phyloP scores from a whole-genome alignment of 805 yeast genomes.

The Gaillardinia entomophila region DNA sequence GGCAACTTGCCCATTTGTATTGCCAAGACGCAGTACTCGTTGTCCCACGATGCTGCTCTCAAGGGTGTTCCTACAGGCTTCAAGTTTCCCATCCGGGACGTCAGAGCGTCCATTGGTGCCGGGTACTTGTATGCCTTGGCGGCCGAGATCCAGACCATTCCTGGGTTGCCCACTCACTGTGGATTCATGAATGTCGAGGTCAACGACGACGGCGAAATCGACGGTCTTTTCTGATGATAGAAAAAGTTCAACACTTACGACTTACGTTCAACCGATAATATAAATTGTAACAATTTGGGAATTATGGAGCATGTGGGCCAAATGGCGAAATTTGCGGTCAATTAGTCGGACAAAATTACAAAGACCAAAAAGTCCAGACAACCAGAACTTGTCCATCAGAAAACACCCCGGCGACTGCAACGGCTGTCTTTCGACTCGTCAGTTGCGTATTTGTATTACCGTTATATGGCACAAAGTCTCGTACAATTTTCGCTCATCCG shows the following conservation, averaged over 20 bases:
- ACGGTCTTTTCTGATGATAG: constrained; percentile 56
- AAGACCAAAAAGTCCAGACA: neutral
- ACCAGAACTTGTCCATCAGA: too few relatives aligned
- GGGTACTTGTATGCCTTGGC: constrained; percentile 82
- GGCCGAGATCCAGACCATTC: constrained; percentile 81
- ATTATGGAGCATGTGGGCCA: neutral
- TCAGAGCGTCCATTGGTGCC: constrained; percentile 74
- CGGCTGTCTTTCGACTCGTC: too few relatives aligned
- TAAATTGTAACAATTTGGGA: neutral
- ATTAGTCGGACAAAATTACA: neutral
- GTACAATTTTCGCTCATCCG: too few relatives aligned
- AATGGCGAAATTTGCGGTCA: neutral
- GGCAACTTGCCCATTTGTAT: constrained; percentile 76
- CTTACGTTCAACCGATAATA: neutral
- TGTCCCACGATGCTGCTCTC: constrained; percentile 75
- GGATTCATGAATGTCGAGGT: constrained; percentile 87
- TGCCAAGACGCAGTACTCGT: constrained; percentile 81
- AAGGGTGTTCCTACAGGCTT: constrained; percentile 83
- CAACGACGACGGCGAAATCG: constrained; percentile 73
- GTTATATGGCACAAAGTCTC: too few relatives aligned
- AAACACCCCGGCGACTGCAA: too few relatives aligned
- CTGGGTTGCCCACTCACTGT: constrained; percentile 80
- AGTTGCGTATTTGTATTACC: too few relatives aligned
- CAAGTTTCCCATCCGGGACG: constrained; percentile 75
- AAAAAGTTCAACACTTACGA: neutral